Conservation (phyloP, 139 green algal genomes). For the Micractinium sp. region DNA sequence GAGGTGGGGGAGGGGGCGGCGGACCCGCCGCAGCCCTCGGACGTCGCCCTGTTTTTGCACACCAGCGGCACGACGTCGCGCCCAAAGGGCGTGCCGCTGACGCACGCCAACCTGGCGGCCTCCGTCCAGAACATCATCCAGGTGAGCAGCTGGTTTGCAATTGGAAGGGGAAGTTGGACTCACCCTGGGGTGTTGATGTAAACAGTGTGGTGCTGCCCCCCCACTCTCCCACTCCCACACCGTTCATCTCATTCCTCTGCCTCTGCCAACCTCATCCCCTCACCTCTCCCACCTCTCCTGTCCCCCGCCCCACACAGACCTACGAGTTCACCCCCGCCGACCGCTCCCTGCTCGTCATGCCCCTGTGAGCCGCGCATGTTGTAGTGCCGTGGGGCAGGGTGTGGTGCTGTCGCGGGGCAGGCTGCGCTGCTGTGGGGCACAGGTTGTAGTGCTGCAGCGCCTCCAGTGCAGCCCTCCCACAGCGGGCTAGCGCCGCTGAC, state of each 20-base stretch:
- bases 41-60: constrained; percentile 87
- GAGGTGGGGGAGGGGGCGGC: background rate
- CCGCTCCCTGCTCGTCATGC: constrained; percentile 69
- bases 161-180: too few species aligned
- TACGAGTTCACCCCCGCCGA: constrained; percentile 78
- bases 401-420: too few species aligned
- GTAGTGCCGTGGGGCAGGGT: too few species aligned
- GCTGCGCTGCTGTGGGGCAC: too few species aligned
- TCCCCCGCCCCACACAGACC: constrained; percentile 41
- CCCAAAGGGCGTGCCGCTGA: constrained; percentile 89
- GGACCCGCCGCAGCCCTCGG: constrained; percentile 46
- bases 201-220: too few species aligned
- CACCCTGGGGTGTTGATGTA: too few species aligned
- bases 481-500: too few species aligned
- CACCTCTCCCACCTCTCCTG: background rate
- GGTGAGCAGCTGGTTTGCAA: background rate
- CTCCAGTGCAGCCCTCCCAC: too few species aligned
- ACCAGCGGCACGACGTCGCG: constrained; percentile 85
- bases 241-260: background rate
- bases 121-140: constrained; percentile 76
- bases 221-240: too few species aligned
- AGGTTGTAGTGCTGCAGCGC: too few species aligned
- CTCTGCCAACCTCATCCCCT: background rate
- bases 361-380: constrained; percentile 47
- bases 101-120: constrained; percentile 77